These are phyloP conservation scores for Ormosia emarginata DNA, from an alignment of 306 rosid species.

Conservation along the genomic window DNA sequence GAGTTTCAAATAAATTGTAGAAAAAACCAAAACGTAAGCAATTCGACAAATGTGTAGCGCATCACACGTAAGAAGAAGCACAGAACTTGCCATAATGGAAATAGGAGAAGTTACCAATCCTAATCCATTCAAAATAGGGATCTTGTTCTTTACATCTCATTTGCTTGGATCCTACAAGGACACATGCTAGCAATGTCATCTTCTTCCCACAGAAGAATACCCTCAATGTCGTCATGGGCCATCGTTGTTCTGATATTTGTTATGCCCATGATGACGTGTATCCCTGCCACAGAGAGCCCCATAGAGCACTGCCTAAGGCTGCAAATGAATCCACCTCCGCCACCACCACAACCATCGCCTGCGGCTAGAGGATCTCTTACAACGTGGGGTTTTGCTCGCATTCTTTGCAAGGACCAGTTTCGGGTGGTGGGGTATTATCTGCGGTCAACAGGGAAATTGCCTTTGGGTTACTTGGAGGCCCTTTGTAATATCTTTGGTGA, in stretches of 20 bases:
- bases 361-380: neutral
- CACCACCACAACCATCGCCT: neutral
- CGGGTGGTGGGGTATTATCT: neutral
- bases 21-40: neutral
- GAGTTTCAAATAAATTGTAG: neutral
- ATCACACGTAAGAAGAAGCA: neutral
- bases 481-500: conserved; percentile 14
- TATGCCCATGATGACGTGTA: neutral
- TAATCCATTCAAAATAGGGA: neutral
- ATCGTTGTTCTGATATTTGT: neutral
- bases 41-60: neutral
- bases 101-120: neutral
- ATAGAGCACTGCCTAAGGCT: conserved; percentile 14
- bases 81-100: neutral
- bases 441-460: neutral
- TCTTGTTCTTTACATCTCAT: neutral
- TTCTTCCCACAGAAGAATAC: neutral
- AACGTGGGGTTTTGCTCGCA: neutral
- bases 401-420: conserved; percentile 12
- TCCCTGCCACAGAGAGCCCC: neutral
- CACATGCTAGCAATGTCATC: neutral
- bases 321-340: neutral
- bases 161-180: neutral
- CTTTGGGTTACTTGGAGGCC: neutral
- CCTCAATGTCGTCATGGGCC: neutral